Percentiles rank a stretch among this genome's conserved stretches.
Conservation (phyloP, 495 filamentous ascomycete species). For the Tricharina praecox region DNA sequence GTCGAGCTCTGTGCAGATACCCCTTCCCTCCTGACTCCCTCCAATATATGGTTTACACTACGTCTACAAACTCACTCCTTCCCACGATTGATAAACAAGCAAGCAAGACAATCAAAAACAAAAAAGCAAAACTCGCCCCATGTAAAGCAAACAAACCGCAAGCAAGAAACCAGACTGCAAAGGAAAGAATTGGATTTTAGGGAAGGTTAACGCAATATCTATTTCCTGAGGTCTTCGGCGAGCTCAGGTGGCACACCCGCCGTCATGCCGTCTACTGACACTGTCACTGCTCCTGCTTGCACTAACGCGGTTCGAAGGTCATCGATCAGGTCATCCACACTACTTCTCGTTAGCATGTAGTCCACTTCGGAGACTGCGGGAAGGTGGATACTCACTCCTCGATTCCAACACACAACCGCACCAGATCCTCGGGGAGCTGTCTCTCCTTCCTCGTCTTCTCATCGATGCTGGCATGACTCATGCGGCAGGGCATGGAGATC, state of each 20-base stretch:
- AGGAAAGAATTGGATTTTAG: background rate
- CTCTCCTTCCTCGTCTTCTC: conserved; percentile 78
- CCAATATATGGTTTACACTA: no score
- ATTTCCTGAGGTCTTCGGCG: background rate
- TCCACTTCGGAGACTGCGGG: background rate
- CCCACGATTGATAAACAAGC: no score
- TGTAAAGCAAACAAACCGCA: no score
- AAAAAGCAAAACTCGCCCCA: conserved; percentile 1
- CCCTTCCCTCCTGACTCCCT: no score
- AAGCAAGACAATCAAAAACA: no score
- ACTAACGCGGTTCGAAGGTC: conserved; percentile 79
- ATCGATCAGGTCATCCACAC: conserved; percentile 73
- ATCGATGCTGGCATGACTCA: conserved; percentile 98
- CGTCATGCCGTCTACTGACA: conserved; percentile 48
- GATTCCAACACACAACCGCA: conserved; percentile 87
- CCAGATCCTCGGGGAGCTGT: conserved; percentile 88
- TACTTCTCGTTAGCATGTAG: background rate
- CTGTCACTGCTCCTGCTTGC: conserved; percentile 77
- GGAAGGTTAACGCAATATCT: background rate
- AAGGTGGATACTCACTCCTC: conserved; percentile 42
- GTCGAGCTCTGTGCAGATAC: no score
- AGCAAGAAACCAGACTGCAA: background rate
- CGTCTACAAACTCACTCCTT: no score
- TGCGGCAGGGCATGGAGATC: conserved; percentile 97
- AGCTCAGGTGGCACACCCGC: background rate